phyloP scores from a whole-genome alignment of 352 stramenopile genomes.

The Globisporangium spiculum region DNA sequence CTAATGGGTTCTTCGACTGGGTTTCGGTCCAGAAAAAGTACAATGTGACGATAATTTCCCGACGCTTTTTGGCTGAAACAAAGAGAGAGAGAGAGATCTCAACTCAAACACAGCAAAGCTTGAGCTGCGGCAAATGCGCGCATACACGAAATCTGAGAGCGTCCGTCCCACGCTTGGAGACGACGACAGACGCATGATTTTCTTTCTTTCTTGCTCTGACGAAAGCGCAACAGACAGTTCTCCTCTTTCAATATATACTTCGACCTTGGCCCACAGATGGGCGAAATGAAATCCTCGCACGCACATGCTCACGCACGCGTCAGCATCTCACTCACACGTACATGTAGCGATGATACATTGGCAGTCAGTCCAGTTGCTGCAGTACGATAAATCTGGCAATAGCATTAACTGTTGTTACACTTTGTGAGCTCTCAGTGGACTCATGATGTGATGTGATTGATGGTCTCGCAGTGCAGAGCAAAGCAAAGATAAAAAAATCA shows the following conservation, averaged over 20 bases:
- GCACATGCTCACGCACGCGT: background rate
- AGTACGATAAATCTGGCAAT: too few species aligned
- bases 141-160: background rate
- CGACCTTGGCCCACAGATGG: too few species aligned
- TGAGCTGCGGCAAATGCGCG: background rate
- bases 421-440: too few species aligned
- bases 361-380: too few species aligned
- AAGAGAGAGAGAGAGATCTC: too few species aligned
- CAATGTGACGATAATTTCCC: background rate
- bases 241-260: too few species aligned
- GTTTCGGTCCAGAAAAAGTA: background rate
- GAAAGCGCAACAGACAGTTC: too few species aligned
- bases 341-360: background rate
- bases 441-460: too few species aligned
- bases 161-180: background rate
- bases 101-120: background rate
- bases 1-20: background rate
- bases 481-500: background rate
- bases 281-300: too few species aligned
- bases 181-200: background rate
- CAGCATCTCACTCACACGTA: background rate
- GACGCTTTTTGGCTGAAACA: background rate
- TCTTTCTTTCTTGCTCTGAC: background rate
- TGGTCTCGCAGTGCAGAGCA: too few species aligned
- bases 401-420: too few species aligned